Conservation (phyloP, 192 early-diverging fungal species). For the Podila minutissima region DNA sequence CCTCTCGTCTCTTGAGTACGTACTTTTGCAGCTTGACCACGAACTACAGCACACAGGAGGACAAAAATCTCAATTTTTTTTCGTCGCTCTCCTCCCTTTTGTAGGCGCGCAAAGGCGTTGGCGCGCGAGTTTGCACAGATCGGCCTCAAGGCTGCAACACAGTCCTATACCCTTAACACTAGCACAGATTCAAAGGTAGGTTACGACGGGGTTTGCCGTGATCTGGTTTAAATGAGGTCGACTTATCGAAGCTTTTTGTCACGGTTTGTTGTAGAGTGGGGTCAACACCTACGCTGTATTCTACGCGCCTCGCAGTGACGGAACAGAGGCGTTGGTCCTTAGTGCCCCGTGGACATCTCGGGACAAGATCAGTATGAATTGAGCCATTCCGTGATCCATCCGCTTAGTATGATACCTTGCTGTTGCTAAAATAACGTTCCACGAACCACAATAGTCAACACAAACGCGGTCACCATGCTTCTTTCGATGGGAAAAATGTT, state of each 20-base stretch:
- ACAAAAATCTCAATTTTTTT: background rate
- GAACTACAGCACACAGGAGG: background rate
- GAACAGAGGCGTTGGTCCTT: conserved; percentile 88
- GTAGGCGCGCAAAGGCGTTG: conserved; percentile 61
- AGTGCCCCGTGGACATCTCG: conserved; percentile 82
- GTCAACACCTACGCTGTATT: conserved; percentile 85
- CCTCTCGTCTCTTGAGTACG: conserved; percentile 44
- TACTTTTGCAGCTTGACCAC: background rate
- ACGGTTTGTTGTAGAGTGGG: conserved; percentile 42
- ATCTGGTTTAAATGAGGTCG: background rate
- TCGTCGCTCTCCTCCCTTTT: background rate
- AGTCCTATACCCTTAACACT: conserved; percentile 57
- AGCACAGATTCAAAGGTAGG: conserved; percentile 45
- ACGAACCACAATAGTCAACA: conserved; percentile 49
- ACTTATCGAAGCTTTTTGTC: background rate
- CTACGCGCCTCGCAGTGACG: conserved; percentile 84
- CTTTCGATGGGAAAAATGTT: conserved; percentile 65
- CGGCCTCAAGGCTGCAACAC: conserved; percentile 63
- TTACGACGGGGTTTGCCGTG: background rate
- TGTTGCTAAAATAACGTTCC: background rate
- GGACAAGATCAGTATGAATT: conserved; percentile 60
- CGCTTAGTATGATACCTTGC: background rate
- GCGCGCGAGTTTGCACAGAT: conserved; percentile 55
- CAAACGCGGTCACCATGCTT: conserved; percentile 54
- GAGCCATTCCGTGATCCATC: conserved; percentile 16